Conservation (phyloP, 495 filamentous ascomycete species). For the Lasiosphaeria hispida region DNA sequence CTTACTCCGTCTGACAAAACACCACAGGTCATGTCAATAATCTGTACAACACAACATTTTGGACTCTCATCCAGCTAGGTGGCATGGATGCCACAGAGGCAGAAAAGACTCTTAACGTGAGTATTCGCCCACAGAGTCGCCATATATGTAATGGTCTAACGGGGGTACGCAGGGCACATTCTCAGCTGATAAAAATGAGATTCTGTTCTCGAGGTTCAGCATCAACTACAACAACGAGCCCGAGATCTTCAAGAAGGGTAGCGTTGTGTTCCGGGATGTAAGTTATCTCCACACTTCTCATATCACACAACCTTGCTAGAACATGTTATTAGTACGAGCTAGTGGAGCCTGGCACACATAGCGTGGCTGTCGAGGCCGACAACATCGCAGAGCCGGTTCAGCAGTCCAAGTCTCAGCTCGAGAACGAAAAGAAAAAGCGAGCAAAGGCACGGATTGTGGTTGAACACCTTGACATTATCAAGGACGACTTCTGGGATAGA, state of each 20-base stretch:
- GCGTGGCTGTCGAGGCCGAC: slow-evolving; percentile 35
- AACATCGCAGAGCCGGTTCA: slow-evolving; percentile 39
- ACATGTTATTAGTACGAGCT: slow-evolving; percentile 48
- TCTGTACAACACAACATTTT: slow-evolving; percentile 96
- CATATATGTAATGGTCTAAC: not conserved
- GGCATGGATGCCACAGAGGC: slow-evolving; percentile 73
- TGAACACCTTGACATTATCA: slow-evolving; percentile 89
- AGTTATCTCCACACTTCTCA: slow-evolving; percentile 17
- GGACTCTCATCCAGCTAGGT: slow-evolving; percentile 77
- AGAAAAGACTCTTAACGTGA: slow-evolving; percentile 71
- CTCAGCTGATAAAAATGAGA: slow-evolving; percentile 89
- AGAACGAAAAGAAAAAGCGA: slow-evolving; percentile 72
- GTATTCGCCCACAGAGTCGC: slow-evolving; percentile 6
- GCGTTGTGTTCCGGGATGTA: slow-evolving; percentile 81
- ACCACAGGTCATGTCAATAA: slow-evolving; percentile 89
- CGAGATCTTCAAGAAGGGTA: slow-evolving; percentile 91
- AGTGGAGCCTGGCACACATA: slow-evolving; percentile 48
- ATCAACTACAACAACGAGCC: slow-evolving; percentile 98
- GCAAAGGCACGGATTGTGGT: slow-evolving; percentile 74
- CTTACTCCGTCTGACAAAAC: slow-evolving; percentile 2
- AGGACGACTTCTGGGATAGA: slow-evolving; percentile 86
- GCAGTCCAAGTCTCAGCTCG: slow-evolving; percentile 70
- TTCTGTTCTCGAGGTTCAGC: slow-evolving; percentile 81
- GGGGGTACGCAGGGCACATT: slow-evolving; percentile 63
- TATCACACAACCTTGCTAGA: slow-evolving; percentile 3